Conservation (phyloP, 306 rosid species). For the Arachis hypogaea region DNA sequence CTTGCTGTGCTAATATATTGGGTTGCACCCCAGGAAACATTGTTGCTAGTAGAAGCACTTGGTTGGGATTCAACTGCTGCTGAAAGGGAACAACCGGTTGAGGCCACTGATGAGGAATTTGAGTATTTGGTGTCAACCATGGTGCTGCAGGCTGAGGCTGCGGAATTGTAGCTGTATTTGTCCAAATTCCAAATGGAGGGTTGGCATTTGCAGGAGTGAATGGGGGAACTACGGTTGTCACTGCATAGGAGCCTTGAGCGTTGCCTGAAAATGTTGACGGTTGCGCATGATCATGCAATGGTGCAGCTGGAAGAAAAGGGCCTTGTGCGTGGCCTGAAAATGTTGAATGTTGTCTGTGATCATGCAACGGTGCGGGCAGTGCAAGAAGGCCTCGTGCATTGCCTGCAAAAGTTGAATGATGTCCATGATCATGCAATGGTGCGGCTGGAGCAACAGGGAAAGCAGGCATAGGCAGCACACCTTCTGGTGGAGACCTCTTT, state of each 20-base stretch:
- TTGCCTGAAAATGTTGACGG: neutral
- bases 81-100: slow-evolving; percentile 39
- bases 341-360: neutral
- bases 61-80: slow-evolving; percentile 46
- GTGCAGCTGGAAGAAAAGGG: neutral
- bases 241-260: slow-evolving; percentile 8
- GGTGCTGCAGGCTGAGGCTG: slow-evolving; percentile 51
- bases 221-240: slow-evolving; percentile 40
- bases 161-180: slow-evolving; percentile 45
- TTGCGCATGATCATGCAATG: neutral
- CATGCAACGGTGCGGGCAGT: neutral
- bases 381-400: neutral
- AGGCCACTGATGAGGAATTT: slow-evolving; percentile 50
- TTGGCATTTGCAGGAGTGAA: slow-evolving; percentile 41
- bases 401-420: neutral
- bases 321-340: neutral
- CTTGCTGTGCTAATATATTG: slow-evolving; percentile 46
- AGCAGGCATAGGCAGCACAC: slow-evolving; percentile 16
- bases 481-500: slow-evolving; percentile 31
- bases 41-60: slow-evolving; percentile 29
- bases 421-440: slow-evolving; percentile 30
- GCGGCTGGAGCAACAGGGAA: slow-evolving; percentile 30
- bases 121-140: slow-evolving; percentile 47
- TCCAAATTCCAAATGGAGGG: slow-evolving; percentile 54
- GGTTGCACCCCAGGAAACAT: slow-evolving; percentile 33